phyloP scores from a whole-genome alignment of 2,329 filamentous ascomycete species.

The Aspergillus awamori region DNA sequence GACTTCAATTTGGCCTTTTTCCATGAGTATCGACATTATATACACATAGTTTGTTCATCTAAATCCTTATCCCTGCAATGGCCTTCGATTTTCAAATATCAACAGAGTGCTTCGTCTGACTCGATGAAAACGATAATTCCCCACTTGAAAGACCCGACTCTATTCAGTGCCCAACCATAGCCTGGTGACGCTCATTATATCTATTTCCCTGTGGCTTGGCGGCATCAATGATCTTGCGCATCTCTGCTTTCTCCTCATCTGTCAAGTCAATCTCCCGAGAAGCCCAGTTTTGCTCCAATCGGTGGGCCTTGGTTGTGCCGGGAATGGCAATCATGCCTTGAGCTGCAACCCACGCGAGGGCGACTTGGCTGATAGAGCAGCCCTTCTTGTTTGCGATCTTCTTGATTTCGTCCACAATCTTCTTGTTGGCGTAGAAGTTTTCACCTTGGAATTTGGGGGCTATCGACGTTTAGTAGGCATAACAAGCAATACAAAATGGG shows the following conservation, averaged over 20 bases:
- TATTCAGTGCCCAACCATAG: conserved; percentile 30
- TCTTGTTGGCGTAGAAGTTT: conserved; percentile 50
- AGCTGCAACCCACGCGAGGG: conserved; percentile 46
- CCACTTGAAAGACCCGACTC: neutral
- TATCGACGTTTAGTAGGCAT: conserved; percentile 3
- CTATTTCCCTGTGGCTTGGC: conserved; percentile 44
- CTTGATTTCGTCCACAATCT: conserved; percentile 48
- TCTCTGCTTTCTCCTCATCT: conserved; percentile 43
- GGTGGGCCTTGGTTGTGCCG: conserved; percentile 46
- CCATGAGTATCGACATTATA: neutral
- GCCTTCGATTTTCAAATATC: neutral
- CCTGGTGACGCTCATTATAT: conserved; percentile 31
- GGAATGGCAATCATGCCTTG: conserved; percentile 52
- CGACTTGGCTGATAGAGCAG: conserved; percentile 40
- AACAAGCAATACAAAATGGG: neutral
- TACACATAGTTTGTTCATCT: neutral
- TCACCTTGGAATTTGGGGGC: conserved; percentile 45
- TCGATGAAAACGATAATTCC: neutral
- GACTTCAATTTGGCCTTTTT: neutral
- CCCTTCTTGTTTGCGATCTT: conserved; percentile 42
- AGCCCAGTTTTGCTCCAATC: conserved; percentile 47
- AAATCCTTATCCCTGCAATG: too few species aligned
- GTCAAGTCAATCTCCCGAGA: conserved; percentile 42
- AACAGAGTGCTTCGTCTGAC: neutral
- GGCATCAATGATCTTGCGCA: conserved; percentile 43